Evolutionary conservation across 2,329 filamentous ascomycete species (phyloP).

Genomic region (Beauveria brongniartii): DNA sequence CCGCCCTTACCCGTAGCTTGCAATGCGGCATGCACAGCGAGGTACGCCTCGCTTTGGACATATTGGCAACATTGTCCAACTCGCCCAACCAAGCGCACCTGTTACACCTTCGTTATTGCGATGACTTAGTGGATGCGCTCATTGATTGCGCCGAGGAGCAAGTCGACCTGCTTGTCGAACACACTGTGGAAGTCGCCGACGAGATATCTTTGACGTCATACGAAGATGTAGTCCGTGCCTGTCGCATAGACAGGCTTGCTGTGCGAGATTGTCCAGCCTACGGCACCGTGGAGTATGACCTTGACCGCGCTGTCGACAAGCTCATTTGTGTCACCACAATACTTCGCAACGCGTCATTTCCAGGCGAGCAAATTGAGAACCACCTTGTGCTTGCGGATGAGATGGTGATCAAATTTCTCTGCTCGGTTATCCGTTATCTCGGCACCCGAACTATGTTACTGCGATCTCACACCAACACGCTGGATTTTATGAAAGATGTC

Average conservation of each 20-base stretch:
- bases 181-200: constrained; percentile 78
- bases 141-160: constrained; percentile 89
- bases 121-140: constrained; percentile 80
- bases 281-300: constrained; percentile 68
- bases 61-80: constrained; percentile 57
- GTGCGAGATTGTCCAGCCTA: constrained; percentile 67
- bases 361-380: constrained; percentile 54
- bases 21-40: constrained; percentile 86
- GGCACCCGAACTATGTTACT: constrained; percentile 85
- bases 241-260: constrained; percentile 62
- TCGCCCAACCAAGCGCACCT: constrained; percentile 60
- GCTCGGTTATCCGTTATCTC: constrained; percentile 74
- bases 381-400: constrained; percentile 67
- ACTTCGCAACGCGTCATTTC: constrained; percentile 83
- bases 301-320: constrained; percentile 79
- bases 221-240: constrained; percentile 78
- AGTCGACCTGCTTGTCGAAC: constrained; percentile 73
- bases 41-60: constrained; percentile 83
- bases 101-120: constrained; percentile 62
- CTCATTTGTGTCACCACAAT: constrained; percentile 89
- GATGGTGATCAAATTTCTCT: constrained; percentile 73
- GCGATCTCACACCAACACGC: constrained; percentile 70
- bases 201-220: constrained; percentile 76
- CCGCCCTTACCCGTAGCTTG: constrained; percentile 79
- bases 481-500: constrained; percentile 96